These are phyloP conservation scores for Sugiyamaella pinicola DNA, from an alignment of 1,139 yeast genomes.

Conservation along the genomic window DNA sequence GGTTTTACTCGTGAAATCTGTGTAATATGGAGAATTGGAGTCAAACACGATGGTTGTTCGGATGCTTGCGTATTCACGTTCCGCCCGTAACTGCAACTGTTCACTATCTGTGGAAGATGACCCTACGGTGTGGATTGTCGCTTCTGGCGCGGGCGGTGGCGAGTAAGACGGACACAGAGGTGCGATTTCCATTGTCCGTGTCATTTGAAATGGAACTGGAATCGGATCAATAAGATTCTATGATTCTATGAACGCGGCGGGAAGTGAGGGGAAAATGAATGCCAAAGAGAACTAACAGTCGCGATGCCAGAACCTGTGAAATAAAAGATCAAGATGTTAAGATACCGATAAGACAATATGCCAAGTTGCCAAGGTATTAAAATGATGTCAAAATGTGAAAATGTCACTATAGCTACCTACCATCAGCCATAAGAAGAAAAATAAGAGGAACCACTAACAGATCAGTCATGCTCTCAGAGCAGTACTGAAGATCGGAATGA, in stretches of 20 bases:
- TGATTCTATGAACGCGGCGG: too few species aligned
- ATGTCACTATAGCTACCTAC: too few species aligned
- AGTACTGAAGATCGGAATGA: slow-evolving; percentile 17
- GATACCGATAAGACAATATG: too few species aligned
- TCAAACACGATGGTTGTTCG: slow-evolving; percentile 35
- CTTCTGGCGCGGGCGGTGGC: slow-evolving; percentile 4
- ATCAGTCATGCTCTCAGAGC: not conserved
- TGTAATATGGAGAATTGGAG: slow-evolving; percentile 42
- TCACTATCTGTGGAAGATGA: slow-evolving; percentile 1
- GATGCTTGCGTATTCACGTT: slow-evolving; percentile 1
- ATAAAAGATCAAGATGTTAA: too few species aligned
- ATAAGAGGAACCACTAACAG: not conserved
- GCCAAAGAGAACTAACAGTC: too few species aligned
- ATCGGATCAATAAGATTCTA: not conserved
- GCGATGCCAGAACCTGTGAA: too few species aligned
- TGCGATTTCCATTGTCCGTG: slow-evolving; percentile 4
- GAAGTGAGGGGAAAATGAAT: too few species aligned
- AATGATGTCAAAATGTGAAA: not conserved
- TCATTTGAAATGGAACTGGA: slow-evolving; percentile 1
- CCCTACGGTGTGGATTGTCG: not conserved
- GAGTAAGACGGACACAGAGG: slow-evolving; percentile 1
- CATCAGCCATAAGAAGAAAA: too few species aligned
- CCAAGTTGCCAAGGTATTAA: too few species aligned
- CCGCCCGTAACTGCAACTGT: not conserved
- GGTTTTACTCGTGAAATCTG: slow-evolving; percentile 32